Evolutionary conservation across 2,329 filamentous ascomycete genomes (phyloP).

Genomic region (Penicillium sp.): DNA sequence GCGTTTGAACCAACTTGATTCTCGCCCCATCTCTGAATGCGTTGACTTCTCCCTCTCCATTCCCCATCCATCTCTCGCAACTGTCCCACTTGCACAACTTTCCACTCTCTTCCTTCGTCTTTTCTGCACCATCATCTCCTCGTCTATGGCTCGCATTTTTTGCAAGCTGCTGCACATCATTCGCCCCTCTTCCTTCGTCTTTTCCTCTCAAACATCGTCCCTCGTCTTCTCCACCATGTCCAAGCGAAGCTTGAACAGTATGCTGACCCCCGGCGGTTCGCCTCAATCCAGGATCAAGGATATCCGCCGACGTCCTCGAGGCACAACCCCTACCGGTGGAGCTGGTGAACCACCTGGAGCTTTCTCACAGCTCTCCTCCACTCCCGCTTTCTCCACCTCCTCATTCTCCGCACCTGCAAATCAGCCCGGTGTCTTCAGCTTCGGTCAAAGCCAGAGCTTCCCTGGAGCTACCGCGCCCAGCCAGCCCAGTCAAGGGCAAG

Average conservation of each 20-base stretch:
- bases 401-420: constrained; percentile 8
- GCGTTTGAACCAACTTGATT: background rate
- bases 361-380: constrained; percentile 14
- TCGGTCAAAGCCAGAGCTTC: constrained; percentile 28
- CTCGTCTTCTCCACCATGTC: background rate
- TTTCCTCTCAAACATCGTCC: background rate
- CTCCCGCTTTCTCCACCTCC: constrained; percentile 9
- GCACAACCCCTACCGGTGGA: constrained; percentile 18
- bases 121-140: no score
- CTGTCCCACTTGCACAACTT: no score
- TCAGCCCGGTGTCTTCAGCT: constrained; percentile 19
- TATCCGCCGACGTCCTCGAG: constrained; percentile 20
- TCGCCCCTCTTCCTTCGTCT: background rate
- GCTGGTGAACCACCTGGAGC: constrained; percentile 8
- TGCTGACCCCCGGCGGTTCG: background rate
- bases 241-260: background rate
- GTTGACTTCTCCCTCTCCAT: background rate
- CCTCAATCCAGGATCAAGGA: constrained; percentile 31
- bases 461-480: constrained; percentile 20
- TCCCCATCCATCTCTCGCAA: background rate
- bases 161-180: background rate
- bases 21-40: background rate
- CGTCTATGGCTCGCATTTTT: background rate
- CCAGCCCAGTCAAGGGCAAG: constrained; percentile 14
- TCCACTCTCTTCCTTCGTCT: no score